Conservation (phyloP, 1,284 basidiomycete species). For the Xerocomus minutiporus region DNA sequence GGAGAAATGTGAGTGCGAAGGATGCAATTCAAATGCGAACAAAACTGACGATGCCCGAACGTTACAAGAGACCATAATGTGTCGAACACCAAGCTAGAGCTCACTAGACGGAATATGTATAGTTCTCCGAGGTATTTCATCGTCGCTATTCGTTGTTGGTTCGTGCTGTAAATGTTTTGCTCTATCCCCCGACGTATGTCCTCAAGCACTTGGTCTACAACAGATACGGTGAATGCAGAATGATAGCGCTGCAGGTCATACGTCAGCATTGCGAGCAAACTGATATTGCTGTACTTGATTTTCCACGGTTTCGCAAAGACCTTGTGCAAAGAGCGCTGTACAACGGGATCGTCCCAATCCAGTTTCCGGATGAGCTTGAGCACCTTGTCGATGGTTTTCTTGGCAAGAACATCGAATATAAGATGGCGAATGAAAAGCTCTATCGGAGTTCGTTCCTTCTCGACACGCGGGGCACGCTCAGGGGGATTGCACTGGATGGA, state of each 20-base stretch:
- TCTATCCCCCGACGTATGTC: slow-evolving; percentile 89
- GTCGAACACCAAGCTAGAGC: slow-evolving; percentile 88
- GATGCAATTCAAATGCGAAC: slow-evolving; percentile 1
- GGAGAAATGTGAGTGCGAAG: slow-evolving; percentile 7
- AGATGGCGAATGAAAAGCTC: slow-evolving; percentile 93
- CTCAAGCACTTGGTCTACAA: slow-evolving; percentile 94
- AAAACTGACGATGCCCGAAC: slow-evolving; percentile 85
- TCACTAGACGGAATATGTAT: slow-evolving; percentile 94
- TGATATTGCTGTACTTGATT: slow-evolving; percentile 87
- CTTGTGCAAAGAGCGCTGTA: slow-evolving; percentile 58
- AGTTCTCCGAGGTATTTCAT: slow-evolving; percentile 95
- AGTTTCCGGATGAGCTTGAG: slow-evolving; percentile 89
- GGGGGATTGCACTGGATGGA: slow-evolving; percentile 86
- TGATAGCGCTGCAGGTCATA: slow-evolving; percentile 93
- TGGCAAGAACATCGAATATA: slow-evolving; percentile 85
- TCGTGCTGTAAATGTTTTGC: slow-evolving; percentile 91
- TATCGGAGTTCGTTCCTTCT: slow-evolving; percentile 83
- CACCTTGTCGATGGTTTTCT: slow-evolving; percentile 91
- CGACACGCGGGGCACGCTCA: slow-evolving; percentile 80
- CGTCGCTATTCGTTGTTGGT: slow-evolving; percentile 88
- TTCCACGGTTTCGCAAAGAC: slow-evolving; percentile 97
- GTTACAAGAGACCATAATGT: slow-evolving; percentile 93
- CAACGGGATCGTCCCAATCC: slow-evolving; percentile 82
- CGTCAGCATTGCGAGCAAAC: slow-evolving; percentile 89
- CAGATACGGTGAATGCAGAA: slow-evolving; percentile 79